A percentile compares a stretch with the other conserved stretches of the same genome.
phyloP scores from a whole-genome alignment of 2,329 filamentous ascomycete species.

The Ophiocordyceps camponoti-saundersi region DNA sequence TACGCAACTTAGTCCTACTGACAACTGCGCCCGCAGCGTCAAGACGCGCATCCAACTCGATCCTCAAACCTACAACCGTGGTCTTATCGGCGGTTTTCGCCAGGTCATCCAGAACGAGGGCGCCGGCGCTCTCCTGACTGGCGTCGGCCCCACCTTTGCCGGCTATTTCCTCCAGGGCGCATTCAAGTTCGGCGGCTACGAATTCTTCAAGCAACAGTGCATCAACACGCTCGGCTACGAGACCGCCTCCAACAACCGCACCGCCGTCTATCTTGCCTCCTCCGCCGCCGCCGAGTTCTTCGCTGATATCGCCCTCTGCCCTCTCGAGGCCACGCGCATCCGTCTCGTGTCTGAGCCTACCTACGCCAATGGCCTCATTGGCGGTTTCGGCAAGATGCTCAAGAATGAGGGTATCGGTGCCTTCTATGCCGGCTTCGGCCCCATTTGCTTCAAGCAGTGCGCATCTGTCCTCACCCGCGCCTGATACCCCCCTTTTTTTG shows the following conservation, averaged over 20 bases:
- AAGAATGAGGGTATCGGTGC: constrained; percentile 69
- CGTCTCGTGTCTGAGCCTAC: constrained; percentile 79
- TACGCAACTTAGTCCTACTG: background rate
- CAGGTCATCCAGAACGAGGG: constrained; percentile 75
- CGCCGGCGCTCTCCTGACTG: constrained; percentile 71
- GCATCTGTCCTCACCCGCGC: constrained; percentile 1
- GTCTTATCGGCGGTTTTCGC: constrained; percentile 71
- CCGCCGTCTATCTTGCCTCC: constrained; percentile 62
- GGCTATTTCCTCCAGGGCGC: constrained; percentile 91
- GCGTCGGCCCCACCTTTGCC: constrained; percentile 69
- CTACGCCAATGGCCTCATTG: constrained; percentile 64
- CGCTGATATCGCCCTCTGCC: constrained; percentile 72
- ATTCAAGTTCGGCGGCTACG: constrained; percentile 89
- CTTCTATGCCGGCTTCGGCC: constrained; percentile 85
- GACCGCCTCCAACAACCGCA: constrained; percentile 61
- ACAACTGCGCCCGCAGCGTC: constrained; percentile 39
- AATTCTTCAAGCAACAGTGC: constrained; percentile 88
- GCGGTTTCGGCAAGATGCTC: constrained; percentile 69
- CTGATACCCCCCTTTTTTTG: background rate
- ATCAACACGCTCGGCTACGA: constrained; percentile 69
- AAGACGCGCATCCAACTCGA: constrained; percentile 94
- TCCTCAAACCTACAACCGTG: constrained; percentile 74
- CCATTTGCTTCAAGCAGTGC: constrained; percentile 49
- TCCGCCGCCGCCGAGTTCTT: constrained; percentile 50
- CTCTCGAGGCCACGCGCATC: constrained; percentile 84